Conservation (phyloP, 2,329 filamentous ascomycete genomes). For the Endothia cerciana region DNA sequence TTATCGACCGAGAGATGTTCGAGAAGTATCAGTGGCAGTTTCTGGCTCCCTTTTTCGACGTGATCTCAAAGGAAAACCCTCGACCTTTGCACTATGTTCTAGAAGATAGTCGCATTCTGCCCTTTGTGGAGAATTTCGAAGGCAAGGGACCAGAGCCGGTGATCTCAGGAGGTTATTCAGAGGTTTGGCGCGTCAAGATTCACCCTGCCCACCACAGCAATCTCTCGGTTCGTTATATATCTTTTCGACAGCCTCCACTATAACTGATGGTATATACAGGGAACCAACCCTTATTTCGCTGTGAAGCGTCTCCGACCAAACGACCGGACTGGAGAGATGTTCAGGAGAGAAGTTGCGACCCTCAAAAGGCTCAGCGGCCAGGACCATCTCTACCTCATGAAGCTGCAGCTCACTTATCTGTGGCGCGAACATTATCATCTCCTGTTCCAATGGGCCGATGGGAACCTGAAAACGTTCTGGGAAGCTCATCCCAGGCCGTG, state of each 20-base stretch:
- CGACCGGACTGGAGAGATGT: not conserved
- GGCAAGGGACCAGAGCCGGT: not conserved
- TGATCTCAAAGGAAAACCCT: not conserved
- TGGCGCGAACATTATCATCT: constrained; percentile 9
- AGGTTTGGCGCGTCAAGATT: constrained; percentile 19
- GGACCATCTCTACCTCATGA: constrained; percentile 18
- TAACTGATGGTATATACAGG: not conserved
- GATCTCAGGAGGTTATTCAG: constrained; percentile 14
- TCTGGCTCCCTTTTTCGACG: constrained; percentile 8
- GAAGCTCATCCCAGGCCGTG: not conserved
- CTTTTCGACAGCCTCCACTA: not conserved
- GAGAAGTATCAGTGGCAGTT: constrained; percentile 20
- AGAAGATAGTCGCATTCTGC: constrained; percentile 2
- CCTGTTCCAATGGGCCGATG: constrained; percentile 20
- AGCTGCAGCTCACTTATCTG: constrained; percentile 10
- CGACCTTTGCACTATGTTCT: constrained; percentile 13
- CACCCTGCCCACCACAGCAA: constrained; percentile 17
- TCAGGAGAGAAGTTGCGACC: constrained; percentile 15
- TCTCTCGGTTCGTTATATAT: constrained; percentile 1
- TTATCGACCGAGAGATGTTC: constrained; percentile 3
- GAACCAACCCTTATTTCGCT: constrained; percentile 11
- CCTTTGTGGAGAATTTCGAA: constrained; percentile 11
- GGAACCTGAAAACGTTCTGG: constrained; percentile 16
- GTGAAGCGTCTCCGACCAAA: constrained; percentile 15
- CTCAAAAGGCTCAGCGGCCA: constrained; percentile 15